Evolutionary conservation across 2,329 filamentous ascomycete genomes (phyloP), one percentile per base, ranked within the genome.

Genomic region (Moelleriella libera): DNA sequence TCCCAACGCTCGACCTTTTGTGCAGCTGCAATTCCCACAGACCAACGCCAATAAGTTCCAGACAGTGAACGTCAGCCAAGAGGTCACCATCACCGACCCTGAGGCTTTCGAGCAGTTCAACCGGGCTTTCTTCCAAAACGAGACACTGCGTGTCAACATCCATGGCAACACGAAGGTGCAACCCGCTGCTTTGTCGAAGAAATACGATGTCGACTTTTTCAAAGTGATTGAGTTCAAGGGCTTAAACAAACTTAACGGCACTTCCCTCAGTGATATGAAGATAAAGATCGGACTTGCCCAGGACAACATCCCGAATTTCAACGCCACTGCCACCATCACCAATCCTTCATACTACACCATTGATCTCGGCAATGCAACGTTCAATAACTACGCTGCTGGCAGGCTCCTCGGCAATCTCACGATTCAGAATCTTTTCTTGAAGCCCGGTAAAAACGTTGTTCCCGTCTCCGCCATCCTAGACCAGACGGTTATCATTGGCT

Each of bases 291-390:
- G 49, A 32, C 10, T 31, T 30, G 41, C 49, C n/a, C 21, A 39
- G 30, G n/a, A 41, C 29, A 45, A 45, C 30, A 43, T 48, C 29
- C 69, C 72, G 58, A 85, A 84, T 65, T 81, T 85, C 63, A 64
- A 71, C 46, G 80, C 72, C 54, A 72, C 66, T 11, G 71, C 74
- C 49, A 66, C 67, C 48, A 80, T 85, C 45, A 79, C 78, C 53
- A 86, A 85, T 60, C 71, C 69, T 6, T 82, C 80, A 1, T 63
- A 76, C 46, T 70, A 82, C 57, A 77, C 72, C n/a, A 69, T 85
- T 46, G 73, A 82, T 34, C 74, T 85, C 55, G 82, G 82, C 55
- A 82, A 84, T 55, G 68, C 77, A 37, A 74, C 74, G 30, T 82
- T 83, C 62, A 63, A 69, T 61, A 78, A 78, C 57, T 75, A 67